These are phyloP conservation scores for Coemansia sp. DNA, from an alignment of 192 early-diverging fungal species.

Conservation along the genomic window DNA sequence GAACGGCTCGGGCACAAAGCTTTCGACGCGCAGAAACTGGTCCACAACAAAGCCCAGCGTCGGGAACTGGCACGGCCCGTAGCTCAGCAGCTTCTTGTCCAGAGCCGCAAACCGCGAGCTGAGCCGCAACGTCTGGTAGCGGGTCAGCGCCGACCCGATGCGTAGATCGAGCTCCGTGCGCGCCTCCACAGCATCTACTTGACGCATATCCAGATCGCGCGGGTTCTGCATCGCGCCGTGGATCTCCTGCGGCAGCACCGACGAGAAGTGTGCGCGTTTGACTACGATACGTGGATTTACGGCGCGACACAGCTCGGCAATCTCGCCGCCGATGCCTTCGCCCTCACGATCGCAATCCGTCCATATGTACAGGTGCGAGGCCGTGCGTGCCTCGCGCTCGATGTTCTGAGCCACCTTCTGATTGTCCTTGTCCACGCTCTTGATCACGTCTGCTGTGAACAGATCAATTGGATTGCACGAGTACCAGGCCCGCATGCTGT, in stretches of 20 bases:
- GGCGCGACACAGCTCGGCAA: constrained; percentile 63
- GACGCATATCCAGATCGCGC: constrained; percentile 68
- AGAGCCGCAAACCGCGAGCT: constrained; percentile 57
- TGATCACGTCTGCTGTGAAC: constrained; percentile 69
- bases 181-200: constrained; percentile 79
- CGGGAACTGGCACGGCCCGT: constrained; percentile 95
- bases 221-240: constrained; percentile 73
- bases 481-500: constrained; percentile 63
- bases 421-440: constrained; percentile 44
- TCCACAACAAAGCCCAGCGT: constrained; percentile 96
- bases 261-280: constrained; percentile 85
- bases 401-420: constrained; percentile 67
- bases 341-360: constrained; percentile 99
- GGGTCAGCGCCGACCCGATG: constrained; percentile 87
- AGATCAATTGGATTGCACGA: constrained; percentile 57
- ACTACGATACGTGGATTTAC: constrained; percentile 70
- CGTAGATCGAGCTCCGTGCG: constrained; percentile 88
- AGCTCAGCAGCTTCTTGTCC: constrained; percentile 71
- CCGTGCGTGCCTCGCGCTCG: constrained; percentile 56
- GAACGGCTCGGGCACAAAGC: constrained; percentile 86
- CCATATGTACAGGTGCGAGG: constrained; percentile 87
- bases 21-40: constrained; percentile 68
- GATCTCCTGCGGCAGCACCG: constrained; percentile 79
- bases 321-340: constrained; percentile 89
- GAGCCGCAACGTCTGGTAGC: constrained; percentile 84